Evolutionary conservation across 2,329 filamentous ascomycete species (phyloP).

Genomic region (Microsporum ferrugineum): DNA sequence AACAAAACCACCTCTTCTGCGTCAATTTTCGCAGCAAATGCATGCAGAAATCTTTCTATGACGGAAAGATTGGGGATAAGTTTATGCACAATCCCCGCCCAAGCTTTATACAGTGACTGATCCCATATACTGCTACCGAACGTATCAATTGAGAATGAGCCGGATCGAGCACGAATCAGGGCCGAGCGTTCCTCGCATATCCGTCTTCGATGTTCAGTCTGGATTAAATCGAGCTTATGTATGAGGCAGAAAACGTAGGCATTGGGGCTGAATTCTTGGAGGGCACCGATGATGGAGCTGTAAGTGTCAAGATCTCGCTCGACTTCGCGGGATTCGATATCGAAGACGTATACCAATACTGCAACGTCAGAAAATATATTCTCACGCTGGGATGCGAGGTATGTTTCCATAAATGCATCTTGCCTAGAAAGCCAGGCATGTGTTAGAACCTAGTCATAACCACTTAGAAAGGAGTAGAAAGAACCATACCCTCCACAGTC

Average conservation of each 20-base stretch:
- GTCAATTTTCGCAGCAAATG: conserved; percentile 73
- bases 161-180: conserved; percentile 64
- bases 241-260: conserved; percentile 90
- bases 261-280: conserved; percentile 68
- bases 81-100: conserved; percentile 96
- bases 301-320: conserved; percentile 89
- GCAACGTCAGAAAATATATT: conserved; percentile 96
- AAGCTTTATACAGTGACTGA: conserved; percentile 93
- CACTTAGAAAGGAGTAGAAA: neutral
- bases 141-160: conserved; percentile 63
- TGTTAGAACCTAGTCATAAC: neutral
- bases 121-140: conserved; percentile 98
- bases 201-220: conserved; percentile 61
- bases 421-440: conserved; percentile 46
- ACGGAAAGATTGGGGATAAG: conserved; percentile 85
- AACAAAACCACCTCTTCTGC: conserved; percentile 91
- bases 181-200: conserved; percentile 76
- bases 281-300: conserved; percentile 74
- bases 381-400: conserved; percentile 84
- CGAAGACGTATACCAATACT: conserved; percentile 97
- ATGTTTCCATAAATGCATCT: conserved; percentile 98
- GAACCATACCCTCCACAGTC: conserved; percentile 73
- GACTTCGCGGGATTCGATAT: conserved; percentile 91
- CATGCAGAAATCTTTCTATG: conserved; percentile 75
- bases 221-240: conserved; percentile 97